Conservation (phyloP, 164 flowering plant species). For the Aristolochia fimbriata region DNA sequence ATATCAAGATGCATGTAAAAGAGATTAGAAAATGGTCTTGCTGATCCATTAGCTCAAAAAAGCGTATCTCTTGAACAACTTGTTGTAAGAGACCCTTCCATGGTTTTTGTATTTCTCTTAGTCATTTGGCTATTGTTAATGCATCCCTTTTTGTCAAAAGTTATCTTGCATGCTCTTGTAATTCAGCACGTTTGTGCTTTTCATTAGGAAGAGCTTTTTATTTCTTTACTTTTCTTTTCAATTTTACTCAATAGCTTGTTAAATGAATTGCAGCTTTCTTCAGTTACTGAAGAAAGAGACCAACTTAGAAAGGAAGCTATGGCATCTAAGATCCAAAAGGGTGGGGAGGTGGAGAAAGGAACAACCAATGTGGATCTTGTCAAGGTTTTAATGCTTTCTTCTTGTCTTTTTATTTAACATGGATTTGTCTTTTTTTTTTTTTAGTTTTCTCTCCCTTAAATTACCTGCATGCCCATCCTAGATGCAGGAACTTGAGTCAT, state of each 20-base stretch:
- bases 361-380: conserved; percentile 22
- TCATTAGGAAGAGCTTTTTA: background rate
- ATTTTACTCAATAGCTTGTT: background rate
- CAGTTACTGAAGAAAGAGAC: conserved; percentile 66
- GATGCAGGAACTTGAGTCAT: conserved; percentile 61
- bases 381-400: conserved; percentile 32
- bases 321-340: conserved; percentile 36
- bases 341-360: conserved; percentile 33
- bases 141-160: background rate
- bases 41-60: no score
- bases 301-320: conserved; percentile 33
- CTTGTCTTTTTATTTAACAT: background rate
- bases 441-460: conserved; percentile 5
- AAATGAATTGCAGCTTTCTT: conserved; percentile 37
- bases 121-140: no score
- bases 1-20: no score
- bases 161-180: background rate
- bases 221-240: background rate
- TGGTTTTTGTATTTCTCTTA: no score
- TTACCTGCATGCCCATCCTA: conserved; percentile 6
- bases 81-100: no score
- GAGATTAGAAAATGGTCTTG: no score
- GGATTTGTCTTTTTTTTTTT: background rate
- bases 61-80: no score
- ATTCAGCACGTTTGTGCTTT: no score